Percentiles rank a stretch among this genome's conserved stretches.
phyloP scores from a whole-genome alignment of 352 stramenopile species.

The Globisporangium recalcitrans region DNA sequence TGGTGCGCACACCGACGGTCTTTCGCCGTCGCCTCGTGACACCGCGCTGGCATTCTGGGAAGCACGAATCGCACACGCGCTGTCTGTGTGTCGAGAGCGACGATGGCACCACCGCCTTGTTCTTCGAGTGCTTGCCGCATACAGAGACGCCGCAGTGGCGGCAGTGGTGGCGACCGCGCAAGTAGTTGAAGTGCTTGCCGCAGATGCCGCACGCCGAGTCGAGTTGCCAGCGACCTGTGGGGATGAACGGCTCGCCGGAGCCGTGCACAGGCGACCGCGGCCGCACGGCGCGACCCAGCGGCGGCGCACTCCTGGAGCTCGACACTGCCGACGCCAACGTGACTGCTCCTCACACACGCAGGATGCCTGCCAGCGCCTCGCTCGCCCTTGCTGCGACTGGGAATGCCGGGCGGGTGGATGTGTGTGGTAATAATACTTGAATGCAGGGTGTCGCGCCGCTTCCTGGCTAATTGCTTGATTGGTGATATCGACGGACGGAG shows the following conservation, averaged over 20 bases:
- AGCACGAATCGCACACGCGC: constrained; percentile 73
- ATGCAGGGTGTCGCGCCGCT: background rate
- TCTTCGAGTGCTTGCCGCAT: constrained; percentile 64
- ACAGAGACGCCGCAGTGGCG: constrained; percentile 71
- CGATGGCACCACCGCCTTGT: constrained; percentile 58
- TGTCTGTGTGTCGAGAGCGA: constrained; percentile 61
- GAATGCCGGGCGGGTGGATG: background rate
- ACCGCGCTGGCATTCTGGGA: constrained; percentile 38
- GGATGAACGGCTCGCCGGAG: constrained; percentile 46
- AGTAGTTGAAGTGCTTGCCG: constrained; percentile 43
- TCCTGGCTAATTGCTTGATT: background rate
- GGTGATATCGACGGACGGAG: background rate
- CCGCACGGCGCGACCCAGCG: background rate
- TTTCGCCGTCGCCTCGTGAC: constrained; percentile 14
- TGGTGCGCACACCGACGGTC: constrained; percentile 14
- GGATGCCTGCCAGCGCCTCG: background rate
- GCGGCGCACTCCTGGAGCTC: constrained; percentile 11
- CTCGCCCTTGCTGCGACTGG: background rate
- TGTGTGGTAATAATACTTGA: background rate
- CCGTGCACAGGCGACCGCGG: constrained; percentile 1
- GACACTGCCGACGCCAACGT: constrained; percentile 1
- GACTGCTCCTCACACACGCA: constrained; percentile 5
- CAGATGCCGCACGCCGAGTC: constrained; percentile 57
- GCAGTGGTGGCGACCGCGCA: constrained; percentile 75
- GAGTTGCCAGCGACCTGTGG: constrained; percentile 53